Evolutionary conservation across 768 basidiomycete genomes (phyloP).

Genomic region (Amylocystis lapponica): DNA sequence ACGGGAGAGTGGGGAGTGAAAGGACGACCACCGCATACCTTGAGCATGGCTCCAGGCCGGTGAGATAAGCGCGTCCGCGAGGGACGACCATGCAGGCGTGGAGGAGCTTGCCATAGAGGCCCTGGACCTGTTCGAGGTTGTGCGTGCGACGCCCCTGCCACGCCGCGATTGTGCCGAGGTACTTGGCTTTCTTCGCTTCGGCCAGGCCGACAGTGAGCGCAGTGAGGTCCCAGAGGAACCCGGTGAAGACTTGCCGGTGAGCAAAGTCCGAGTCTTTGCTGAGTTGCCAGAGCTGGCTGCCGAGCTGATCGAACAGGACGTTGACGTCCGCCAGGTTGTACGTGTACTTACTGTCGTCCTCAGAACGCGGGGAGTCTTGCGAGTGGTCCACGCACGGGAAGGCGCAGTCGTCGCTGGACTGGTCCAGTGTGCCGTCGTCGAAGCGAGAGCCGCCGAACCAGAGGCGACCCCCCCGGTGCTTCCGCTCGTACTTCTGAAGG

Average conservation of each 20-base stretch:
- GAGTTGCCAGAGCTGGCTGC: slow-evolving; percentile 16
- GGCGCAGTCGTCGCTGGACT: slow-evolving; percentile 17
- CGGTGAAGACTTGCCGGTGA: slow-evolving; percentile 11
- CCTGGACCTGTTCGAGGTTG: slow-evolving; percentile 5
- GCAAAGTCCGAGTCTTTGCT: slow-evolving; percentile 15
- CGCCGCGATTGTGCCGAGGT: slow-evolving; percentile 3
- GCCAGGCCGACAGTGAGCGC: slow-evolving; percentile 4
- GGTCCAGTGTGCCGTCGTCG: slow-evolving; percentile 12
- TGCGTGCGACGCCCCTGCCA: slow-evolving; percentile 6
- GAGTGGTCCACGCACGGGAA: slow-evolving; percentile 16
- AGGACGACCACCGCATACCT: neutral
- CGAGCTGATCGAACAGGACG: slow-evolving; percentile 10
- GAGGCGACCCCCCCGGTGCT: slow-evolving; percentile 11
- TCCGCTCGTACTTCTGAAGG: neutral
- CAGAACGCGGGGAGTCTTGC: neutral
- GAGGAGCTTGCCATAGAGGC: slow-evolving; percentile 15
- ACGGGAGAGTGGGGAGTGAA: slow-evolving; percentile 22
- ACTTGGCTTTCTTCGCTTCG: slow-evolving; percentile 8
- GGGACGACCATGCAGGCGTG: slow-evolving; percentile 10
- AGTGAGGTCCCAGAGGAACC: slow-evolving; percentile 19
- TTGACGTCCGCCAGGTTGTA: slow-evolving; percentile 22
- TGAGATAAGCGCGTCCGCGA: slow-evolving; percentile 6
- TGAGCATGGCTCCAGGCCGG: slow-evolving; percentile 12
- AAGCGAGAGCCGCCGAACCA: slow-evolving; percentile 16
- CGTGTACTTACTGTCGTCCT: slow-evolving; percentile 2